Base-by-base conservation (phyloP, 768 basidiomycete genomes). In the Leccinum obscurum region DNA sequence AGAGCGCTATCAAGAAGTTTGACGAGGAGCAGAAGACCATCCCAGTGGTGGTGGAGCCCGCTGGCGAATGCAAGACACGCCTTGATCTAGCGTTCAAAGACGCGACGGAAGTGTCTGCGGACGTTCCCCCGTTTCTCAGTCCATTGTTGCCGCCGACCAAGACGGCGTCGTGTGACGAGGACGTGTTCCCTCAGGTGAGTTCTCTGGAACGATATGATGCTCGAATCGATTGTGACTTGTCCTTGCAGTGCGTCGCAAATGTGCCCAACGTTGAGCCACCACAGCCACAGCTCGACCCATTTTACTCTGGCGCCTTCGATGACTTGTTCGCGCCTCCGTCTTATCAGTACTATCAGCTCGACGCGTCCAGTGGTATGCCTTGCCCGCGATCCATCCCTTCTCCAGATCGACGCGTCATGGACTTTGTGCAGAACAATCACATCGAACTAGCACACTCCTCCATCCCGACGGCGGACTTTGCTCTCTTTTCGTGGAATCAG, bases 1-100 rank as follows among this genome's bases (percentile, higher is more conserved):
- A 78, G 57, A 68, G 60, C 34, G 83, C 82, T 1, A 75, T 83
- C 61, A 75, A 70, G 59, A 59, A 67, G 50, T 72, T 83, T 15
- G 72, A 69, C 30, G 30, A 55, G 8, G 58, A 58, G 52, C 52
- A 53, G 17, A 41, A 41, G 39, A 41, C 39, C 39, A 6, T n/a
- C 6, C 34, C 34, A 35, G 34, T 34, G 32, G 39, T 17, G 15
- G 2, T 24, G 15, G 39, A 3, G 39, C 14, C 17, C 28, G 17
- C 51, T 30, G 50, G 28, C 1, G 50, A 28, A 7, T 17, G 14
- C 50, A 28, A 30, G 50, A 52, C 49, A 10, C 49, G 50, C 50
- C 1, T 30, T 14, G 50, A 52, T 14, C 4, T 4, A 1, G 46
- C 57, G 24, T 14, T 17, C 4, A 22, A 44, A 28, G 60, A 39